Base-by-base conservation (phyloP, 495 filamentous ascomycete species). In the Staphylotrichum longicolle region DNA sequence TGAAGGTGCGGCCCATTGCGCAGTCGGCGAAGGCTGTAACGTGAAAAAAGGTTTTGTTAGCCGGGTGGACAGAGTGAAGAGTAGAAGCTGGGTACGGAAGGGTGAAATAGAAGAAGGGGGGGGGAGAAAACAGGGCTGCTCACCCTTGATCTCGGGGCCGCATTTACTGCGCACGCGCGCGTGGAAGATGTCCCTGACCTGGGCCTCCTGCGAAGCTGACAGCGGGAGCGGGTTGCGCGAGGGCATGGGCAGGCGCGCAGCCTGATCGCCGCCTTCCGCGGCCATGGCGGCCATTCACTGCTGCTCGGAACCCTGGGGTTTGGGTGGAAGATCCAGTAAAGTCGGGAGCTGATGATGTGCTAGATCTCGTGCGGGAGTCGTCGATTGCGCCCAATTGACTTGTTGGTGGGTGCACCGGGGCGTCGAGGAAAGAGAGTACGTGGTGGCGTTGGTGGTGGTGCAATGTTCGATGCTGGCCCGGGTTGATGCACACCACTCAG, bases 161-260 rank as follows among this genome's bases (percentile, higher is more conserved):
- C 94, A 98, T 60, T 85, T 77, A 1, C 75, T 78, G 45, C 94
- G 81, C 61, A 98, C 95, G 35, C 90, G 83, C 68, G 89, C 90
- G 77, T 97, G 88, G 73, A 91, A 98, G 34, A 97, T 74, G 64
- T 95, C 87, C 54, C 91, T 85, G 49, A 98, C 92, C 78, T 96
- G 90, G 42, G 87, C 81, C 77, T 98, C 94, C 72, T 98, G 94
- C 8, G 87, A 80, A 5, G 95, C 87, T 50, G 93, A 96, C 52
- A 98, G 83, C n/a, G 95, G 94, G 50, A 96, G 77, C 3, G 94
- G 94, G 71, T 95, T 96, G 65, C 85, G 83, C 1, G 86, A 84
- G 4, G 84, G 81, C 70, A 87, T 75, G n/a, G 79, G 72, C n/a
- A 83, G 71, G 40, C 76, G 66, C 45, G 63, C 54, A 14, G 53